Evolutionary conservation across 2,329 filamentous ascomycete species (phyloP).

Genomic region (Neospermospora avenae): DNA sequence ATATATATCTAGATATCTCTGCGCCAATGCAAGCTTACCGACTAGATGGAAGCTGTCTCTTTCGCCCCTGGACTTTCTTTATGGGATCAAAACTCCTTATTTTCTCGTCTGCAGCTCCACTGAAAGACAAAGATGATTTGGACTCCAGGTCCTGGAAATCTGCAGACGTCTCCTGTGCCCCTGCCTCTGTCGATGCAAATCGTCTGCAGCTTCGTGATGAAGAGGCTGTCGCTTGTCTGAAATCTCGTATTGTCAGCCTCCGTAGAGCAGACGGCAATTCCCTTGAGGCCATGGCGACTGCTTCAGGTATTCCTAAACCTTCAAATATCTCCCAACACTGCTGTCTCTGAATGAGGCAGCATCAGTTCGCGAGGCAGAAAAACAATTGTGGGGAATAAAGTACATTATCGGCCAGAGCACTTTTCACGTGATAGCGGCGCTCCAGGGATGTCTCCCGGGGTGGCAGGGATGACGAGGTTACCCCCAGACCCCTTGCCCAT

Average conservation of each 20-base stretch:
- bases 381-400: not conserved
- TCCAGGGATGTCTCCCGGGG: not conserved
- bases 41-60: constrained; percentile 38
- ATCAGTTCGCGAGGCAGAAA: constrained; percentile 14
- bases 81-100: constrained; percentile 46
- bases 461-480: not conserved
- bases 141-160: constrained; percentile 44
- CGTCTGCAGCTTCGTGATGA: constrained; percentile 23
- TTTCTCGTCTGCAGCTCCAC: constrained; percentile 36
- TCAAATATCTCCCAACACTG: constrained; percentile 14
- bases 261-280: constrained; percentile 32
- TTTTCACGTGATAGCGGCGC: not conserved
- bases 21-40: constrained; percentile 33
- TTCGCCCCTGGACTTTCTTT: constrained; percentile 41
- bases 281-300: constrained; percentile 33
- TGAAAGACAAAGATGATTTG: constrained; percentile 41
- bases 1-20: not conserved
- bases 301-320: not conserved
- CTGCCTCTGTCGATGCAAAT: constrained; percentile 31
- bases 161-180: constrained; percentile 22
- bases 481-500: not conserved
- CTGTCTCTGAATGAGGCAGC: constrained; percentile 11
- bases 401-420: not conserved
- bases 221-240: constrained; percentile 13
- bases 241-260: constrained; percentile 28